Evolutionary conservation across 1,284 basidiomycete genomes (phyloP).

Genomic region (Bondarzewia mesenterica): DNA sequence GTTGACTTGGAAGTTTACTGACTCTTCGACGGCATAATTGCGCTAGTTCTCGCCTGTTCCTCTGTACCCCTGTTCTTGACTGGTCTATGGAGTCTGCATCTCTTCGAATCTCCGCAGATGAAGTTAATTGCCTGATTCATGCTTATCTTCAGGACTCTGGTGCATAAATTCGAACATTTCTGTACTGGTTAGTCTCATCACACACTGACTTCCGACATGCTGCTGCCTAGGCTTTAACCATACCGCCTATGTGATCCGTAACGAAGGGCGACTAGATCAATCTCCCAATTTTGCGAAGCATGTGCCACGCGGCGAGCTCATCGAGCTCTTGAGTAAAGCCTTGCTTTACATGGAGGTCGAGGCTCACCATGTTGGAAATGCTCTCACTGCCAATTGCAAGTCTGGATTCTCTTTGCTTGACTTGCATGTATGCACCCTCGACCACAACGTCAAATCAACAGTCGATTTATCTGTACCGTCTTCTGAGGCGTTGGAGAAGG

Average conservation of each 20-base stretch:
- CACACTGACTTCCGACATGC: neutral
- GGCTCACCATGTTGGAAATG: slow-evolving; percentile 62
- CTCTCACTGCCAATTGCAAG: slow-evolving; percentile 54
- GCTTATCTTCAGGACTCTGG: slow-evolving; percentile 78
- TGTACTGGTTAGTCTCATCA: neutral
- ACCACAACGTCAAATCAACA: slow-evolving; percentile 19
- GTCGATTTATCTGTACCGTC: neutral
- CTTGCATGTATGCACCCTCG: slow-evolving; percentile 54
- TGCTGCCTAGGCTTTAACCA: slow-evolving; percentile 58
- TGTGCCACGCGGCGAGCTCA: slow-evolving; percentile 74
- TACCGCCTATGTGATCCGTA: slow-evolving; percentile 67
- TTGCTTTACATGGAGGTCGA: slow-evolving; percentile 81
- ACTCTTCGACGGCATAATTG: too few relatives aligned
- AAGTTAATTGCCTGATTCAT: slow-evolving; percentile 78
- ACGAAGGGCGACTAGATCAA: slow-evolving; percentile 60
- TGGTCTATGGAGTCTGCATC: slow-evolving; percentile 30
- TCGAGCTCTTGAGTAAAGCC: slow-evolving; percentile 75
- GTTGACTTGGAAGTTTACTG: neutral
- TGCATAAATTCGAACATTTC: slow-evolving; percentile 18
- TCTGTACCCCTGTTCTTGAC: neutral
- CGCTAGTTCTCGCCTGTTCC: too few relatives aligned
- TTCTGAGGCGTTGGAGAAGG: neutral
- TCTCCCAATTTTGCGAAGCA: slow-evolving; percentile 60
- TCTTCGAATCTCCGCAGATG: slow-evolving; percentile 68
- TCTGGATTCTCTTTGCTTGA: slow-evolving; percentile 64